These are phyloP conservation scores for Naumovozyma castellii DNA, from an alignment of 805 yeast genomes.

Conservation along the genomic window DNA sequence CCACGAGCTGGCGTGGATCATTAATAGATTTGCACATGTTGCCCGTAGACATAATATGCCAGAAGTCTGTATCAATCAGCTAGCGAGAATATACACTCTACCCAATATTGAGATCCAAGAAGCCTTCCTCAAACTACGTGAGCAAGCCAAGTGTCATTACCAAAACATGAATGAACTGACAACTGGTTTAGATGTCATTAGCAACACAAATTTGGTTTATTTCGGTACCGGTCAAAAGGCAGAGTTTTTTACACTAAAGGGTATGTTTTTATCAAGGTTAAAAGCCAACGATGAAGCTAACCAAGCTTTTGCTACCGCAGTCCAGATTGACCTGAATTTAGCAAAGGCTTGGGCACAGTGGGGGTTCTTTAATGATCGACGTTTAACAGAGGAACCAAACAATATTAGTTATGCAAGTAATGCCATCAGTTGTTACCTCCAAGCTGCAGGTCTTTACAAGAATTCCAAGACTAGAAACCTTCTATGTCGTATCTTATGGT, in stretches of 20 bases:
- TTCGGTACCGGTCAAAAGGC: slow-evolving; percentile 98
- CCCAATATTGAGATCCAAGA: slow-evolving; percentile 98
- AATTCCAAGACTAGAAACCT: slow-evolving; percentile 83
- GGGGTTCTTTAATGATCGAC: slow-evolving; percentile 90
- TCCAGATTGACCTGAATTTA: slow-evolving; percentile 83
- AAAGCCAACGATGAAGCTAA: slow-evolving; percentile 91
- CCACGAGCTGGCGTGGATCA: slow-evolving; percentile 98
- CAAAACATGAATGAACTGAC: slow-evolving; percentile 83
- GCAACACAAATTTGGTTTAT: slow-evolving; percentile 90
- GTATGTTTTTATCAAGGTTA: slow-evolving; percentile 91
- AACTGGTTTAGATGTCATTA: slow-evolving; percentile 92
- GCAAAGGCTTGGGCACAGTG: slow-evolving; percentile 99
- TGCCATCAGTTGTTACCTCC: slow-evolving; percentile 91
- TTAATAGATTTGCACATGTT: slow-evolving; percentile 95
- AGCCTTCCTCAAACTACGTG: slow-evolving; percentile 88
- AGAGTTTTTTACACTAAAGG: slow-evolving; percentile 93
- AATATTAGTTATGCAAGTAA: slow-evolving; percentile 81
- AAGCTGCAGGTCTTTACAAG: slow-evolving; percentile 95
- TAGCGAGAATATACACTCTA: slow-evolving; percentile 85
- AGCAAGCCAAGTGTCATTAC: slow-evolving; percentile 95
- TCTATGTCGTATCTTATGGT: slow-evolving; percentile 85
- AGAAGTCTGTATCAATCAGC: slow-evolving; percentile 87
- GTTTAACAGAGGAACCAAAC: slow-evolving; percentile 73
- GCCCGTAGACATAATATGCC: slow-evolving; percentile 96
- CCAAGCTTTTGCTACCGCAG: slow-evolving; percentile 96